Conservation (phyloP, 225 moss, liverwort and hornwort genomes). For the Sphagnum tenellum region DNA sequence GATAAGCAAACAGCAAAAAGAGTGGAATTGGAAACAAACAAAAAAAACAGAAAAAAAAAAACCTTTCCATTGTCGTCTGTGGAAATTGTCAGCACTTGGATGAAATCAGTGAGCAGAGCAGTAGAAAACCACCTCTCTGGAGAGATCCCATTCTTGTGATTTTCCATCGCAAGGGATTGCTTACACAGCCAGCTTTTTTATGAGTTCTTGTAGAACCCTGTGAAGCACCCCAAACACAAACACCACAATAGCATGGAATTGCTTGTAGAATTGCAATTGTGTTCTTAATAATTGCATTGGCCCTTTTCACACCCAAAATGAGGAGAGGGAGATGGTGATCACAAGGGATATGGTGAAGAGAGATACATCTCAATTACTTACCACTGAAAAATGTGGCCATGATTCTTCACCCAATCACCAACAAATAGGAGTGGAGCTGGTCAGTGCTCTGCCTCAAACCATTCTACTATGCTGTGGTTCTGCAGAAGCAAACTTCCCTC, state of each 20-base stretch:
- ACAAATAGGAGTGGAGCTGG: conserved; percentile 44
- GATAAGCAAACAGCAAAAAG: no score
- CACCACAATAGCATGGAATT: background rate
- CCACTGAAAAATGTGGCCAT: conserved; percentile 37
- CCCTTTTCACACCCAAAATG: no score
- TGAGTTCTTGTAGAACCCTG: conserved; percentile 45
- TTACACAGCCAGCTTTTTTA: conserved; percentile 27
- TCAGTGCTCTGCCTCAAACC: conserved; percentile 23
- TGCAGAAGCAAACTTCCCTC: conserved; percentile 7
- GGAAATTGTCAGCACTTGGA: conserved; percentile 63
- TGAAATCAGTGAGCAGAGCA: conserved; percentile 56
- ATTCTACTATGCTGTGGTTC: conserved; percentile 45
- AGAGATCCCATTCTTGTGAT: conserved; percentile 69
- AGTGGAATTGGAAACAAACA: no score
- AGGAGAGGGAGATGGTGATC: background rate
- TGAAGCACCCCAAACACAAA: background rate
- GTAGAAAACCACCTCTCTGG: conserved; percentile 44
- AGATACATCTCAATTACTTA: background rate
- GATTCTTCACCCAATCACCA: conserved; percentile 35
- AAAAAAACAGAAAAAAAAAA: background rate
- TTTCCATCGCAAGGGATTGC: conserved; percentile 57
- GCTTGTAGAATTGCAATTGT: no score
- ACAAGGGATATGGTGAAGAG: background rate
- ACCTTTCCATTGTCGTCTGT: conserved; percentile 71
- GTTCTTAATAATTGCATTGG: no score